Evolutionary conservation across 2,329 filamentous ascomycete genomes (phyloP).

Genomic region (Trichophyton equinum): DNA sequence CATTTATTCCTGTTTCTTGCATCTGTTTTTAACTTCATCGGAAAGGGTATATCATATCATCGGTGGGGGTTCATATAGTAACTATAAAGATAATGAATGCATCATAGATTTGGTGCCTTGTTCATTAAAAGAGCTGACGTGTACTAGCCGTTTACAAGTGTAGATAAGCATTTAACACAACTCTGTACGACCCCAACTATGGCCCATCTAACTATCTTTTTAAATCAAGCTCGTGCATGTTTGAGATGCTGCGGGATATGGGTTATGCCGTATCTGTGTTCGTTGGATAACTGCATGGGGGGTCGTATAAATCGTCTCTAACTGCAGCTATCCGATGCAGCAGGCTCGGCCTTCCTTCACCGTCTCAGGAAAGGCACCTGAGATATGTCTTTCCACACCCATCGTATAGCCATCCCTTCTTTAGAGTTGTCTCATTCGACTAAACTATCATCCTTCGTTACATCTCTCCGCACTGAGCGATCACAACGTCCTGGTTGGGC

Average conservation of each 20-base stretch:
- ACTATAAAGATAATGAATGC: neutral
- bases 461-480: slow-evolving; percentile 90
- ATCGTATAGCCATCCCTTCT: neutral
- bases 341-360: too few relatives aligned
- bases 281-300: neutral
- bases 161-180: too few relatives aligned
- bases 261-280: too few relatives aligned
- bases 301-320: too few relatives aligned
- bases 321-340: neutral
- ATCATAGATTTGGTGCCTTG: neutral
- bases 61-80: neutral
- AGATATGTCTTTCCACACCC: neutral
- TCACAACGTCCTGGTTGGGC: slow-evolving; percentile 70
- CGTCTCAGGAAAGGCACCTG: too few relatives aligned
- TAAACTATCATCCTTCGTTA: slow-evolving; percentile 27
- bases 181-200: too few relatives aligned
- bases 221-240: neutral
- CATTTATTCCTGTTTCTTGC: neutral
- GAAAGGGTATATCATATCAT: slow-evolving; percentile 3
- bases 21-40: neutral
- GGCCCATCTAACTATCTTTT: too few relatives aligned
- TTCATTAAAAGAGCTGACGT: neutral
- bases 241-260: neutral
- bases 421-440: neutral
- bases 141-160: too few relatives aligned